These are phyloP conservation scores for Stramenopiles sp. DNA, from an alignment of 352 stramenopile genomes.

Conservation along the genomic window DNA sequence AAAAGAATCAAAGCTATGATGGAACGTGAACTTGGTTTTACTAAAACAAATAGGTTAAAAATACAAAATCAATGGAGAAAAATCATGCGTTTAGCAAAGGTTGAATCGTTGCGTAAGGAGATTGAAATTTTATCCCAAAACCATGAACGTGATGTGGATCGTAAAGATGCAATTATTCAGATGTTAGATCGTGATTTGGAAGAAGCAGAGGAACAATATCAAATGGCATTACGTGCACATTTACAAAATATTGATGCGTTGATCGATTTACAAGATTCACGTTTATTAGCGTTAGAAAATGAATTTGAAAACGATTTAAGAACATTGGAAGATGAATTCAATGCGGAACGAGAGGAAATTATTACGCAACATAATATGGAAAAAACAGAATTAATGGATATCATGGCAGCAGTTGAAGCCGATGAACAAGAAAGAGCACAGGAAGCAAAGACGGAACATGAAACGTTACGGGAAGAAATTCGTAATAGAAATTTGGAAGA, in stretches of 20 bases:
- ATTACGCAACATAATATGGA: constrained; percentile 23
- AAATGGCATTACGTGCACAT: constrained; percentile 60
- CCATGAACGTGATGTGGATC: constrained; percentile 78
- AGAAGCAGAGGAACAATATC: constrained; percentile 75
- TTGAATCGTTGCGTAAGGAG: background rate
- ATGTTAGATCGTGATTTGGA: constrained; percentile 78
- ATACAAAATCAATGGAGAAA: constrained; percentile 84
- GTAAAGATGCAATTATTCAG: constrained; percentile 78
- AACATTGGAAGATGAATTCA: constrained; percentile 53
- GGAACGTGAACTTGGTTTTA: background rate
- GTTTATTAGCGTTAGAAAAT: constrained; percentile 58
- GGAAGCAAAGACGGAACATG: constrained; percentile 46
- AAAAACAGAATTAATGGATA: constrained; percentile 39
- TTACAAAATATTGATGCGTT: constrained; percentile 68
- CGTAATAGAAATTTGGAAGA: constrained; percentile 81
- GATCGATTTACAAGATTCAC: constrained; percentile 65
- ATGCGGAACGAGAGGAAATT: constrained; percentile 53
- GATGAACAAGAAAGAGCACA: constrained; percentile 45
- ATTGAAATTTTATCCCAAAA: constrained; percentile 39
- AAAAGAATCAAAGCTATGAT: background rate
- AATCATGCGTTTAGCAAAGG: constrained; percentile 78
- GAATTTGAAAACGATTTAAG: constrained; percentile 64
- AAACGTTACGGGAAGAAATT: constrained; percentile 72
- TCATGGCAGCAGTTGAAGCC: constrained; percentile 54
- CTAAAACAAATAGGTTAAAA: constrained; percentile 54